phyloP scores from a whole-genome alignment of 2,329 filamentous ascomycete species.

The Seiridium cupressi region DNA sequence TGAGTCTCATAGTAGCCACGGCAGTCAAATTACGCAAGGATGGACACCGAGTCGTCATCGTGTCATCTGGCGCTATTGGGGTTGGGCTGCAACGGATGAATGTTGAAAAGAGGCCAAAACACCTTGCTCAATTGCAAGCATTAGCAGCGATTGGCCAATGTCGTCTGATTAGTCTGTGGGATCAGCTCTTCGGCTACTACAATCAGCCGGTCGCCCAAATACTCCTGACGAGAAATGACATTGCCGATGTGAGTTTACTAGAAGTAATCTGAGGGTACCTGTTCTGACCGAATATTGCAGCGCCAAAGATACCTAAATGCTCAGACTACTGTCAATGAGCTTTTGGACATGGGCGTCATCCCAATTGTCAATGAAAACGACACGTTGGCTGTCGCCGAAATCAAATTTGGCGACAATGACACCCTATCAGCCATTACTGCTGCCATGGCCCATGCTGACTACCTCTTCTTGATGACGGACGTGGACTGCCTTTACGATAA shows the following conservation, averaged over 20 bases:
- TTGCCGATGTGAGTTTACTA: conserved; percentile 70
- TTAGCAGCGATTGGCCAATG: conserved; percentile 96
- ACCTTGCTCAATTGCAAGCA: conserved; percentile 87
- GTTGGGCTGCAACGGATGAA: conserved; percentile 91
- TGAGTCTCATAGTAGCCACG: conserved; percentile 92
- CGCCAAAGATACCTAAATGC: conserved; percentile 94
- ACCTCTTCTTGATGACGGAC: conserved; percentile 97
- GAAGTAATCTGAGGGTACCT: background rate
- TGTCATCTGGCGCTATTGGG: conserved; percentile 95
- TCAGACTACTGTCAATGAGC: conserved; percentile 88
- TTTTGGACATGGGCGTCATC: conserved; percentile 92
- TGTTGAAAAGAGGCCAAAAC: conserved; percentile 81
- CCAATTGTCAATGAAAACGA: conserved; percentile 99
- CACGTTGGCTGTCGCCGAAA: conserved; percentile 93
- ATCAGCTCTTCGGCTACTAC: conserved; percentile 84
- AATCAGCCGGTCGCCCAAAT: conserved; percentile 93
- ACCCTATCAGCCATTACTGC: conserved; percentile 95
- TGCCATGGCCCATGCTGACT: conserved; percentile 94
- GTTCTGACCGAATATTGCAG: conserved; percentile 37
- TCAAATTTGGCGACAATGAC: conserved; percentile 99
- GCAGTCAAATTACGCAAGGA: conserved; percentile 82
- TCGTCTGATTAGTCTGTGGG: conserved; percentile 92
- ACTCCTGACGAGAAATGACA: conserved; percentile 90
- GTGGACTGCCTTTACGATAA: conserved; percentile 97
- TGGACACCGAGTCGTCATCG: conserved; percentile 92